Conservation (phyloP, 208 protist genomes). For the Trypanosoma mega region DNA sequence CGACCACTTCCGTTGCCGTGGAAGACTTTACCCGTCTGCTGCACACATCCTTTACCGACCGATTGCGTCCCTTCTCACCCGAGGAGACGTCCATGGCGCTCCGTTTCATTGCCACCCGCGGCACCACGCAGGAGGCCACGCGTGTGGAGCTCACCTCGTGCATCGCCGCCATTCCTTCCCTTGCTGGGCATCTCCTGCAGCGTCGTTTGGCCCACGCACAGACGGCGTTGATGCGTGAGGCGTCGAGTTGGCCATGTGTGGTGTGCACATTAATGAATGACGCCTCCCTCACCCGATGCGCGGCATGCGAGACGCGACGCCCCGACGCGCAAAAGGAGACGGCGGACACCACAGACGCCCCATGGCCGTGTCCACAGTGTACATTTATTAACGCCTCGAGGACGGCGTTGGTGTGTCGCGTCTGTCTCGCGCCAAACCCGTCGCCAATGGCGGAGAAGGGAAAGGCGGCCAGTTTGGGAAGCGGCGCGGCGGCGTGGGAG, state of each 20-base stretch:
- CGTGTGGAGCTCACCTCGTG: too few species aligned
- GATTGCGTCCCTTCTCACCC: too few species aligned
- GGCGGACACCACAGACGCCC: constrained; percentile 29
- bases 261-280: constrained; percentile 56
- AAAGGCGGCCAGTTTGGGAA: neutral
- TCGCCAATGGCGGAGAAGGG: constrained; percentile 22
- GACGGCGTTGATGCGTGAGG: neutral
- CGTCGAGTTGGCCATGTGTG: constrained; percentile 40
- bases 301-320: constrained; percentile 35
- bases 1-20: too few species aligned
- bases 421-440: constrained; percentile 58
- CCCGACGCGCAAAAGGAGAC: constrained; percentile 24
- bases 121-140: too few species aligned
- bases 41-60: too few species aligned
- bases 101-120: too few species aligned
- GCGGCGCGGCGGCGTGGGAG: constrained; percentile 27
- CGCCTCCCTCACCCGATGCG: constrained; percentile 23
- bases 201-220: constrained; percentile 10
- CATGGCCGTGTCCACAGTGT: constrained; percentile 57
- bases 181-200: constrained; percentile 19
- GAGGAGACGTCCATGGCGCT: too few species aligned
- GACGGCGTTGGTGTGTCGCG: constrained; percentile 31
- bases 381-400: constrained; percentile 64
- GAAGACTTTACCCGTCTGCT: too few species aligned
- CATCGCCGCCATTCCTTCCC: constrained; percentile 12